phyloP scores from a whole-genome alignment of 75 land plant genomes.

The Ceratopteris richardii region DNA sequence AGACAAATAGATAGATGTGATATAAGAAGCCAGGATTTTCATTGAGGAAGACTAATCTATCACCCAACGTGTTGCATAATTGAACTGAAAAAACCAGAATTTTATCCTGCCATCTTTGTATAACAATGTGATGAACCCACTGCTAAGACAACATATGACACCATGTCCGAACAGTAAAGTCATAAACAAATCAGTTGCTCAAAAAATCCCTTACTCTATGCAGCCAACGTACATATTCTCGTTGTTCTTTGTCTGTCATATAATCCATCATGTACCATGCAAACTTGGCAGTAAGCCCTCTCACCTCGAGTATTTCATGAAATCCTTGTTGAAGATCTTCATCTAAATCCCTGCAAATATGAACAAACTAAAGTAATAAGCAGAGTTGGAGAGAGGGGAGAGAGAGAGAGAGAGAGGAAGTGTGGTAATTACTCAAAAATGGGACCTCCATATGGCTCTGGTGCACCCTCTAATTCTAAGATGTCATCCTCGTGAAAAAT shows the following conservation, averaged over 20 bases:
- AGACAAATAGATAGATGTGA: too few relatives aligned
- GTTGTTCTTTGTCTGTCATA: slow-evolving; percentile 24
- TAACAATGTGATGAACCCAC: too few relatives aligned
- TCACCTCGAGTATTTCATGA: slow-evolving; percentile 17
- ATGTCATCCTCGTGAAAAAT: background rate
- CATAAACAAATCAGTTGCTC: background rate
- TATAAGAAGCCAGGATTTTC: too few relatives aligned
- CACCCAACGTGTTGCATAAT: too few relatives aligned
- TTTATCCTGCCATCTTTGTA: too few relatives aligned
- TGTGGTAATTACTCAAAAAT: slow-evolving; percentile 16
- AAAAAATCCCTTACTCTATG: slow-evolving; percentile 14
- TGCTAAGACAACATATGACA: too few relatives aligned
- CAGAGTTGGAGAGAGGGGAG: too few relatives aligned
- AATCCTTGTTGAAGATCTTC: slow-evolving; percentile 22
- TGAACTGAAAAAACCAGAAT: too few relatives aligned
- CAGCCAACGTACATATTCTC: slow-evolving; percentile 31
- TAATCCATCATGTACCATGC: slow-evolving; percentile 16
- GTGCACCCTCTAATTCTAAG: background rate
- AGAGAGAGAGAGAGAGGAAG: too few relatives aligned
- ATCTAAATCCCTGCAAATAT: slow-evolving; percentile 23
- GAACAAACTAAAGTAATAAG: too few relatives aligned
- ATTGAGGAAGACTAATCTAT: too few relatives aligned
- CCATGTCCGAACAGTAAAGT: too few relatives aligned
- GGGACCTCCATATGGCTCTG: slow-evolving; percentile 20
- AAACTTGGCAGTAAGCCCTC: slow-evolving; percentile 21